Evolutionary conservation across 1,284 basidiomycete genomes (phyloP).

Genomic region (Pholiota adiposa): DNA sequence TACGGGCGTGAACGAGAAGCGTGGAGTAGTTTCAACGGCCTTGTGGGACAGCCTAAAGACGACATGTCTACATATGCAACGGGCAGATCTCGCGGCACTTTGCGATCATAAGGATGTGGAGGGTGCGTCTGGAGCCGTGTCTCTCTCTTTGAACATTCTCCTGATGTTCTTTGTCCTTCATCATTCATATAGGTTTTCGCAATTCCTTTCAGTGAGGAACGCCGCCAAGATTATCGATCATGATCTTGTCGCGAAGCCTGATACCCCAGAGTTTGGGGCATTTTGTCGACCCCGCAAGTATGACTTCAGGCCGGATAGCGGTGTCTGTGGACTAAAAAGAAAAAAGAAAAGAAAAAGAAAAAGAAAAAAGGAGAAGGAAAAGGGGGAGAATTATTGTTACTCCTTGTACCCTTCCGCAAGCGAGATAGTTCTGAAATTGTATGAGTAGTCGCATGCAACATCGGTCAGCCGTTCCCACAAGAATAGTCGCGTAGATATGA

Average conservation of each 20-base stretch:
- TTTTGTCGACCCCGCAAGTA: conserved; percentile 17
- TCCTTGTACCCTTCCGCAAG: too few species aligned
- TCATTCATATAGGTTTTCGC: conserved; percentile 36
- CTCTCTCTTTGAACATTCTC: background rate
- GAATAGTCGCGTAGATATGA: too few species aligned
- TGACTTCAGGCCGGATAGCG: too few species aligned
- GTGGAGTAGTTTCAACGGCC: conserved; percentile 75
- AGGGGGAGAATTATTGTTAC: too few species aligned
- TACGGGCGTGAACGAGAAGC: conserved; percentile 49
- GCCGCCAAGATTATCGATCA: background rate
- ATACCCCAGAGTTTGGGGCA: conserved; percentile 1
- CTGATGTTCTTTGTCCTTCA: background rate
- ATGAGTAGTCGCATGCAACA: too few species aligned
- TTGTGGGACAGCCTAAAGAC: conserved; percentile 88
- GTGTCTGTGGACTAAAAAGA: too few species aligned
- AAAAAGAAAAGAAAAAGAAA: too few species aligned
- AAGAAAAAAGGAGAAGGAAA: too few species aligned
- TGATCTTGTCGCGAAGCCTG: background rate
- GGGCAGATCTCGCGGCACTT: conserved; percentile 71
- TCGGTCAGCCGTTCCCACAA: too few species aligned
- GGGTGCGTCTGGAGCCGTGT: conserved; percentile 45
- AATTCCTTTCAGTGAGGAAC: conserved; percentile 26
- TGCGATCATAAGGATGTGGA: conserved; percentile 77
- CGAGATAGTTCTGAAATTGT: too few species aligned
- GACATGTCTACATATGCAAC: conserved; percentile 77